Base-by-base conservation (phyloP, 2,329 filamentous ascomycete species). In the Colletotrichum higginsianum region DNA sequence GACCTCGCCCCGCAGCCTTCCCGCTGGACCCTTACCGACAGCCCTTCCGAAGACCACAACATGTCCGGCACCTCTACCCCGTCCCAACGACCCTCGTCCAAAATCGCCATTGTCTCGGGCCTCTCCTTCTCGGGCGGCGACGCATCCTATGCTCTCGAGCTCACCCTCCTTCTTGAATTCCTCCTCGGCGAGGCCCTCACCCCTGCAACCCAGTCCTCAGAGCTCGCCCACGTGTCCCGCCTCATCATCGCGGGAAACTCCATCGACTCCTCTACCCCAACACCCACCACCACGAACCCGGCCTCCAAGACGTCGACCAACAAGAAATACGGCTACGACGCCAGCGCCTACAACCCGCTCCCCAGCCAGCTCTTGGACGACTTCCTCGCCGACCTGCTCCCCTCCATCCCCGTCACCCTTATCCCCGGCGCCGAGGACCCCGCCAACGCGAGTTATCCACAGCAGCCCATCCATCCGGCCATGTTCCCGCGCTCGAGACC, bases 261-360 rank as follows among this genome's bases (percentile, higher is more conserved):
- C 1, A 90, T 98, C 61, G 40, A 40, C 35, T 96, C 94, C 1
- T 89, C 97, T 23, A 80, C 82, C 1, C 89, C 97, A 23, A 80
- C 82, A 3, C 75, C 76, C 2, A 79, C 83, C 73, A 78, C 86
- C 73, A 78, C 86, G 70, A 80, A 87, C 78, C 75, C 78, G 0
- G 75, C 76, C 53, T 82, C 87, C 76, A 90, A 87, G 78, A 85
- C 84, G 2, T 82, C 61, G 5, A 30, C 61, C n/a, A 72, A 86
- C 61, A 97, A 94, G 81, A 98, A 97, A 80, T 98, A 98, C 82
- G 96, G 96, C 72, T 98, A 98, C 84, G 96, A 99, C 81, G 91
- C 94, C 68, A 91, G 92, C 66, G 83, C 93, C 0, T 99, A 98
- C 85, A 98, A 99, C 79, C 87, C 96, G 2, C 86, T 93, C 1